phyloP scores from a whole-genome alignment of 805 yeast species.

The Saccharomycopsis lassenensis region DNA sequence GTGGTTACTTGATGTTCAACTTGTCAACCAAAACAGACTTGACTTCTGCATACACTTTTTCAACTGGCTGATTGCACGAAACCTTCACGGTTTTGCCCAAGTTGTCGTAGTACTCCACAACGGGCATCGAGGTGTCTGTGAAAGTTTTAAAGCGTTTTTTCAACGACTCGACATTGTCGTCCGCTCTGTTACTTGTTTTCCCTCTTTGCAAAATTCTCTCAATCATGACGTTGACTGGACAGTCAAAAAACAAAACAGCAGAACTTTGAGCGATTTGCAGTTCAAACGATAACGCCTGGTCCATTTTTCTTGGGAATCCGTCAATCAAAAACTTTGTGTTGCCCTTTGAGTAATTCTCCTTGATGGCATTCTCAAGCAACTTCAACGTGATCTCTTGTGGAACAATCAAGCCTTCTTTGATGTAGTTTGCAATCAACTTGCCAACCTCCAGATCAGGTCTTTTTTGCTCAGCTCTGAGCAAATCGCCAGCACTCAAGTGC shows the following conservation, averaged over 20 bases:
- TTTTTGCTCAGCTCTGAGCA: constrained; percentile 82
- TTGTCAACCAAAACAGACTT: constrained; percentile 48
- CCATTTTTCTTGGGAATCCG: constrained; percentile 98
- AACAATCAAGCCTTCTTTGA: constrained; percentile 82
- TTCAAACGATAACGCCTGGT: constrained; percentile 92
- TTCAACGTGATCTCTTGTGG: constrained; percentile 89
- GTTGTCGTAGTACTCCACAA: constrained; percentile 69
- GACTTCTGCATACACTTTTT: constrained; percentile 62
- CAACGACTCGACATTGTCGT: constrained; percentile 87
- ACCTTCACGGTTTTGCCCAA: constrained; percentile 69
- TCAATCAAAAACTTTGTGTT: constrained; percentile 69
- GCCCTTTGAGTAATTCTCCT: constrained; percentile 38
- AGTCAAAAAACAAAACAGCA: constrained; percentile 66
- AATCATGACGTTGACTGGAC: constrained; percentile 78
- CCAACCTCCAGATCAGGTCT: constrained; percentile 80
- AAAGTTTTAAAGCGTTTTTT: constrained; percentile 82
- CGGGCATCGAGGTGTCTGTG: constrained; percentile 86
- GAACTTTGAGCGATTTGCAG: constrained; percentile 59
- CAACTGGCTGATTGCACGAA: constrained; percentile 71
- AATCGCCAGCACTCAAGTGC: constrained; percentile 94
- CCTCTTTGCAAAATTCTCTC: constrained; percentile 81
- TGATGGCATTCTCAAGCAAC: constrained; percentile 69
- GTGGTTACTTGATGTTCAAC: constrained; percentile 11
- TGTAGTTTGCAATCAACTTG: constrained; percentile 69
- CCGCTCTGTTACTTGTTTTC: constrained; percentile 87